phyloP scores from a whole-genome alignment of 202 grass and related monocot species.

The Alloteropsis angusta region DNA sequence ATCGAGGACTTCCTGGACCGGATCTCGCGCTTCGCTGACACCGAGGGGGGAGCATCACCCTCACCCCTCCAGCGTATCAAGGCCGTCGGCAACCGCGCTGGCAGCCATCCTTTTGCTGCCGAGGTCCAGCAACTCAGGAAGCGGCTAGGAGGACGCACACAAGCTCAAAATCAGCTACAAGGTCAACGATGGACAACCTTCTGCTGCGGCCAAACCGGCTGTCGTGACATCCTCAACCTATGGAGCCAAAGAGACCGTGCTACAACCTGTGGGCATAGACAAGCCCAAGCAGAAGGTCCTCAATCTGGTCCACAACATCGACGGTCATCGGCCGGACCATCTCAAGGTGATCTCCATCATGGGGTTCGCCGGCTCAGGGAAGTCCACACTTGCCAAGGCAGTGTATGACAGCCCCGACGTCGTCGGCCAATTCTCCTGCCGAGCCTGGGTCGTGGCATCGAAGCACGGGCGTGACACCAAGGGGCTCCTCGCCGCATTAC shows the following conservation, averaged over 20 bases:
- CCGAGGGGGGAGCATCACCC: too few relatives aligned
- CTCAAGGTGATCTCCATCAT: not conserved
- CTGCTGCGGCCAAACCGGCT: not conserved
- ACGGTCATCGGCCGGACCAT: not conserved
- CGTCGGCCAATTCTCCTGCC: not conserved
- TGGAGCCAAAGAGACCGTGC: too few relatives aligned
- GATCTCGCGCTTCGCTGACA: not conserved
- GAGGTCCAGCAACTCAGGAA: not conserved
- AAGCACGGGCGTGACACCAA: not conserved
- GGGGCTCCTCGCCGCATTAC: not conserved
- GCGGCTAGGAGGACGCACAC: not conserved
- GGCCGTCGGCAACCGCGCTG: too few relatives aligned
- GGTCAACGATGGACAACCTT: not conserved
- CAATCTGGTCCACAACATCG: not conserved
- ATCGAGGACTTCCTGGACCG: slow-evolving; percentile 19
- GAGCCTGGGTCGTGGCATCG: not conserved
- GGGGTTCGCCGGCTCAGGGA: not conserved
- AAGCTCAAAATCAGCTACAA: not conserved
- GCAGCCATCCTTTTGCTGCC: fast-evolving
- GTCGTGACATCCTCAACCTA: too few relatives aligned
- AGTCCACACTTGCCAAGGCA: not conserved
- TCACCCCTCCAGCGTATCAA: too few relatives aligned
- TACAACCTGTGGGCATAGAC: not conserved
- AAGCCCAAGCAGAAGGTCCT: not conserved
- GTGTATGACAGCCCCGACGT: not conserved